Percentiles rank a stretch among this genome's conserved stretches.
Evolutionary conservation across 371 early-diverging fungal genomes (phyloP).

Genomic region (Phascolomyces articulosus): DNA sequence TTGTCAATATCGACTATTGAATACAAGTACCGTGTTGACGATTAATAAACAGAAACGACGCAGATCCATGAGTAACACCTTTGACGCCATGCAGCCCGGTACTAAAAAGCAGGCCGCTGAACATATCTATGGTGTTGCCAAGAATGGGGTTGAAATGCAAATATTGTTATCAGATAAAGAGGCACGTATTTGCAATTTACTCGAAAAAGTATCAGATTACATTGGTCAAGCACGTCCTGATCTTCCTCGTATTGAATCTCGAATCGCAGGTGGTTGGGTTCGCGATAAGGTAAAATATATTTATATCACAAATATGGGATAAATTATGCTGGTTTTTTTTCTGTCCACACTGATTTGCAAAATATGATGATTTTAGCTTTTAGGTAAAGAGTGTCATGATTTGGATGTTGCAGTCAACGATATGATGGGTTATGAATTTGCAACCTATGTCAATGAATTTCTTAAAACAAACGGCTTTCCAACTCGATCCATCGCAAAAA

Average conservation of each 20-base stretch:
- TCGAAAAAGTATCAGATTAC: slow-evolving; percentile 59
- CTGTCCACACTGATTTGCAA: not conserved
- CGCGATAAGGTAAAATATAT: slow-evolving; percentile 84
- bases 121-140: slow-evolving; percentile 36
- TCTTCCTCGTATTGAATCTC: slow-evolving; percentile 65
- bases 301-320: not conserved
- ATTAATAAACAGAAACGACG: not conserved
- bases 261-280: slow-evolving; percentile 99
- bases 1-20: not conserved
- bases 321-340: not conserved
- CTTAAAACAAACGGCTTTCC: slow-evolving; percentile 56
- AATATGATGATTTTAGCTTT: slow-evolving; percentile 58
- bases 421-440: slow-evolving; percentile 97
- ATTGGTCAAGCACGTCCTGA: slow-evolving; percentile 53
- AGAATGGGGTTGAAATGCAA: slow-evolving; percentile 39
- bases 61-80: not conserved
- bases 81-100: not conserved
- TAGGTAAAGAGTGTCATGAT: slow-evolving; percentile 91
- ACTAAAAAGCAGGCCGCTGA: not conserved
- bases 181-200: slow-evolving; percentile 60
- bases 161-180: slow-evolving; percentile 60
- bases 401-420: slow-evolving; percentile 96
- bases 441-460: slow-evolving; percentile 72
- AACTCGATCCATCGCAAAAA: slow-evolving; percentile 73
- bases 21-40: not conserved